Base-by-base conservation (phyloP, 2,329 filamentous ascomycete genomes). In the Tolypocladium tropicale region DNA sequence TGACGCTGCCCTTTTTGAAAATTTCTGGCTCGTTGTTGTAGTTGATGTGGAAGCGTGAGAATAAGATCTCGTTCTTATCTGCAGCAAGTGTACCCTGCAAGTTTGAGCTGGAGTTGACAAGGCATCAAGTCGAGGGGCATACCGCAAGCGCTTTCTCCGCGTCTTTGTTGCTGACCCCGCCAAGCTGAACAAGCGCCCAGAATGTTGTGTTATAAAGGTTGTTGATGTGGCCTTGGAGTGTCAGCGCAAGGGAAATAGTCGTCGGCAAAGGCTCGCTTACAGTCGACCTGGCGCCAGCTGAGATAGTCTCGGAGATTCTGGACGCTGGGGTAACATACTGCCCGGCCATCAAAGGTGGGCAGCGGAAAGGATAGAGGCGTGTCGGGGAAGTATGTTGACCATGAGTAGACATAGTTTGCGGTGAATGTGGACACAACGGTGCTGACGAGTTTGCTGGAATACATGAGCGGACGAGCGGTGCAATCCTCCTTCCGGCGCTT, bases 201-300 rank as follows among this genome's bases (percentile, higher is more conserved):
- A 97, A 97, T 0, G 90, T 90, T 0, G 94, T 99, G 69, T 99
- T 99, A 72, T 96, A 99, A 5, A 99, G 81, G 66, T 99, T 99
- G 71, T 99, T 99, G 64, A 99, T 95, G 69, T 99, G 94, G 62
- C 89, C 89, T 93, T 58, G 11, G 0, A 28, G 12, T 3, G 37
- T 69, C 58, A 66, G 62, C 33, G 43, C 34, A n/a, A 21, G 7
- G 28, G 23, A 55, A 25, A 1, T 9, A 18, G 32, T 6, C 33
- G 3, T n/a, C 14, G 16, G 4, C 5, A 18, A 6, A 28, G 18
- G 12, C 16, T 9, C 18, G 72, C 85, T 70, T 69, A 94, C 94
- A 97, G 70, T 99, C 94, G 48, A 89, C 94, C 72, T 99, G 94
- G 63, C 94, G 82, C 94, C 94, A 99, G 68, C 89, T 92, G 79